phyloP scores from a whole-genome alignment of 176 grass and related monocot genomes.

The Alloteropsis semialata region DNA sequence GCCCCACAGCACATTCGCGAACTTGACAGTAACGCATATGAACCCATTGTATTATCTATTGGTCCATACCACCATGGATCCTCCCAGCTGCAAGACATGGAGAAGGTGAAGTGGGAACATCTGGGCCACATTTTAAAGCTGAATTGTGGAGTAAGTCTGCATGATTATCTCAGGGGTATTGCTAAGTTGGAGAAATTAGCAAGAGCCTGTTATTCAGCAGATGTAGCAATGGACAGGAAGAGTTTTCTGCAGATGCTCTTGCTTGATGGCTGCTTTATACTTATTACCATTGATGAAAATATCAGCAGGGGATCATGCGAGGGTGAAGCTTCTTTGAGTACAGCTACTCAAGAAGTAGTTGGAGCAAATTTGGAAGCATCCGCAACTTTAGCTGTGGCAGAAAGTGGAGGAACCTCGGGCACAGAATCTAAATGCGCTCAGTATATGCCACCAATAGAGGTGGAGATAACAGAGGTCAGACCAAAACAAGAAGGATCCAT shows the following conservation, averaged over 20 bases:
- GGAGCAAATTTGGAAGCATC: too few relatives aligned
- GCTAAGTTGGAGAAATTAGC: not conserved
- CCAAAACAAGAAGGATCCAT: too few relatives aligned
- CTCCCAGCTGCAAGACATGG: not conserved
- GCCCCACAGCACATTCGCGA: not conserved
- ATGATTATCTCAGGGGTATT: not conserved
- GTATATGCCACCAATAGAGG: too few relatives aligned
- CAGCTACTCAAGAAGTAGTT: too few relatives aligned
- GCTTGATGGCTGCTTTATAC: slow-evolving; percentile 17
- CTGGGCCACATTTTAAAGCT: not conserved
- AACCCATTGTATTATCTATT: not conserved
- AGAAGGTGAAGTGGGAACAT: slow-evolving; percentile 10
- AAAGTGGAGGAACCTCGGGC: too few relatives aligned
- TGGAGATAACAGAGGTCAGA: too few relatives aligned
- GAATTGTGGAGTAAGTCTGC: not conserved
- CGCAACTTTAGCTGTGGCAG: too few relatives aligned
- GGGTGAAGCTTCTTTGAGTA: too few relatives aligned
- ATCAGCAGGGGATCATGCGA: not conserved
- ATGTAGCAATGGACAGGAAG: not conserved
- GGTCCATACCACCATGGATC: slow-evolving; percentile 11
- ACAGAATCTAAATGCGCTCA: too few relatives aligned
- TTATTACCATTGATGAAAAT: not conserved
- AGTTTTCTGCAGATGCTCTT: slow-evolving; percentile 21
- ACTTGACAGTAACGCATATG: not conserved
- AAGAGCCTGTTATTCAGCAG: not conserved